Evolutionary conservation across 805 yeast species (phyloP).

Genomic region (Wickerhamiella cacticola): DNA sequence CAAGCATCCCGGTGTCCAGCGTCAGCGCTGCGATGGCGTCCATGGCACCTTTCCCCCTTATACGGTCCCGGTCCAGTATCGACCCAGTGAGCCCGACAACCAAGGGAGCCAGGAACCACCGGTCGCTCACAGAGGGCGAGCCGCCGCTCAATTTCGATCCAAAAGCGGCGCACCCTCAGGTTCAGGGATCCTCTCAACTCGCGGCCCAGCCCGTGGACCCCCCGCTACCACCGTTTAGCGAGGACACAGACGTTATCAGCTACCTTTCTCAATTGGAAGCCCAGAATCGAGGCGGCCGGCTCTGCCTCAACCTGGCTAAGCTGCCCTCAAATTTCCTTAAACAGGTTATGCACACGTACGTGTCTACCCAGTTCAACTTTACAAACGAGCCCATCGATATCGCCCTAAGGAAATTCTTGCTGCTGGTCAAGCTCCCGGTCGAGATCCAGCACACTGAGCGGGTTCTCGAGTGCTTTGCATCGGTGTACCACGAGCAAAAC

Average conservation of each 20-base stretch:
- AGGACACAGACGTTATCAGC: neutral
- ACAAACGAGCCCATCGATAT: slow-evolving; percentile 49
- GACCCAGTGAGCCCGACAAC: neutral
- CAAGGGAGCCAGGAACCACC: neutral
- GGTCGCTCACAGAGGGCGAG: slow-evolving; percentile 9
- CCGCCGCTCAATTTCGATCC: neutral
- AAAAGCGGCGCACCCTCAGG: neutral
- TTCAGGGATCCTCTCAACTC: neutral
- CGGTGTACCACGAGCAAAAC: slow-evolving; percentile 38
- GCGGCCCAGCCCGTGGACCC: slow-evolving; percentile 3
- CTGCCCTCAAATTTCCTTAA: slow-evolving; percentile 11
- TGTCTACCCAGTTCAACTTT: slow-evolving; percentile 37
- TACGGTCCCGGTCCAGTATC: slow-evolving; percentile 5
- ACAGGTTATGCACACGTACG: slow-evolving; percentile 20
- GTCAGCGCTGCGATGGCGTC: neutral
- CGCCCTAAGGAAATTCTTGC: slow-evolving; percentile 47
- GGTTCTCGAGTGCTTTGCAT: slow-evolving; percentile 45
- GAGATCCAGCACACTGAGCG: slow-evolving; percentile 72
- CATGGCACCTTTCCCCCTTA: slow-evolving; percentile 9
- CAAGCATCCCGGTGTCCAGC: neutral
- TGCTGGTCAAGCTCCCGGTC: slow-evolving; percentile 48
- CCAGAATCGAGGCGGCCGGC: slow-evolving; percentile 7
- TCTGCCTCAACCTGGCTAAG: slow-evolving; percentile 20
- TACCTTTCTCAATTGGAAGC: slow-evolving; percentile 1
- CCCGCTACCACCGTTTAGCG: slow-evolving; percentile 7